Base-by-base conservation (phyloP, 2,329 filamentous ascomycete species). In the Fusarium nodosum region DNA sequence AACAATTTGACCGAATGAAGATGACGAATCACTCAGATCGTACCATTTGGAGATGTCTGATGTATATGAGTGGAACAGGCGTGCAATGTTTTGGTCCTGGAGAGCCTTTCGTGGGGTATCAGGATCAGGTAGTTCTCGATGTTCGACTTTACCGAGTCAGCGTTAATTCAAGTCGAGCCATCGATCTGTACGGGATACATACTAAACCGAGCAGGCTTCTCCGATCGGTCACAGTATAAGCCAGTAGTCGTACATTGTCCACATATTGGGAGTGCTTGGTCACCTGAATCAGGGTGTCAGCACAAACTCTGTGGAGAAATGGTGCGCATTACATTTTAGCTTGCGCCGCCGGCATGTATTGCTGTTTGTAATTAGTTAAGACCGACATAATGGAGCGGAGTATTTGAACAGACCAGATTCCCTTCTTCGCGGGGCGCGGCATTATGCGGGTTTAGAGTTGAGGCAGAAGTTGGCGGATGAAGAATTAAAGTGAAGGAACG, bases 41-140 rank as follows among this genome's bases (percentile, higher is more conserved):
- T 84, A 85, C 83, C 83, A 85, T 3, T 75, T 71, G 2, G 83
- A 82, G 20, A 84, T 72, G 38, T 73, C 57, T 2, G 66, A 60
- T 11, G 79, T 77, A 66, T 85, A 84, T 56, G 79, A 77, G 42
- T 78, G 75, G 45, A 83, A 83, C 16, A 81, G 72, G 9, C 62
- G 70, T 3, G 80, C 75, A 13, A 81, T 72, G 4, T 74, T 72
- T n/a, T 70, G 74, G 5, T 76, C 66, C 34, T 76, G 50, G 0
- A 82, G 72, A 10, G 76, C 77, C 24, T 54, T 60, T 13, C 72
- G 68, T 28, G 81, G 79, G 15, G 51, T 51, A 18, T 60, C 44
- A 20, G 71, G 51, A 15, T 46, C 24, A 9, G 58, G 50, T 13
- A 65, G 41, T 28, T 45, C 55, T 33, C 63, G 60, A n/a, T 67